These are phyloP conservation scores for Bryum argenteum DNA, from an alignment of 225 moss, liverwort and hornwort species.

Conservation along the genomic window DNA sequence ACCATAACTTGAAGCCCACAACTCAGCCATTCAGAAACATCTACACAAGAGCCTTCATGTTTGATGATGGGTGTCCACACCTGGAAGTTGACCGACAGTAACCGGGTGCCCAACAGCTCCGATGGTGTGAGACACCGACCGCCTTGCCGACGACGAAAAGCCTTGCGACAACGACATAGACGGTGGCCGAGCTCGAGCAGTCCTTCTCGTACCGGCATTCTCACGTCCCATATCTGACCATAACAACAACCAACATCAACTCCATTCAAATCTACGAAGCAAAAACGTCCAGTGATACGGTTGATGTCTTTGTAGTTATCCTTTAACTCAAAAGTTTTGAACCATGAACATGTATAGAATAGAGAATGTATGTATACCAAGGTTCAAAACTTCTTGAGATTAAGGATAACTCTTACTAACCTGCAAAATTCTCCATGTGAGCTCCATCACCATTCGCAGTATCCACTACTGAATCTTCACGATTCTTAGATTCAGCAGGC, in stretches of 20 bases:
- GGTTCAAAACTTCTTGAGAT: too few species aligned
- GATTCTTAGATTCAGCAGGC: slow-evolving; percentile 15
- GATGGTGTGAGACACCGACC: slow-evolving; percentile 52
- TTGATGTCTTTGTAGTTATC: too few species aligned
- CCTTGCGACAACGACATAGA: slow-evolving; percentile 73
- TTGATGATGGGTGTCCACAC: too few species aligned
- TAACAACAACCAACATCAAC: background rate
- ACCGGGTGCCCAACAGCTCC: slow-evolving; percentile 54
- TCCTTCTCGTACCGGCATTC: slow-evolving; percentile 39
- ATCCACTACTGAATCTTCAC: slow-evolving; percentile 41
- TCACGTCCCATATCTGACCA: slow-evolving; percentile 46
- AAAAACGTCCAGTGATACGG: too few species aligned
- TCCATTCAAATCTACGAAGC: background rate
- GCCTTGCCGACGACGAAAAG: slow-evolving; percentile 48
- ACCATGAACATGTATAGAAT: too few species aligned
- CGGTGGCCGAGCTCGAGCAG: slow-evolving; percentile 57
- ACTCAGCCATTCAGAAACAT: too few species aligned
- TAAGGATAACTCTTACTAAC: slow-evolving; percentile 27
- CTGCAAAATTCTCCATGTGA: slow-evolving; percentile 31
- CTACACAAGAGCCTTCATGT: too few species aligned
- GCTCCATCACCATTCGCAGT: slow-evolving; percentile 45
- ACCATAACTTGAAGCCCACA: too few species aligned
- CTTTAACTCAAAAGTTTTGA: too few species aligned
- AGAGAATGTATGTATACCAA: too few species aligned
- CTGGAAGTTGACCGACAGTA: slow-evolving; percentile 48